Evolutionary conservation across 2,329 filamentous ascomycete species (phyloP), one percentile per base, ranked within the genome.

Genomic region (Rugonectria rugulosa): DNA sequence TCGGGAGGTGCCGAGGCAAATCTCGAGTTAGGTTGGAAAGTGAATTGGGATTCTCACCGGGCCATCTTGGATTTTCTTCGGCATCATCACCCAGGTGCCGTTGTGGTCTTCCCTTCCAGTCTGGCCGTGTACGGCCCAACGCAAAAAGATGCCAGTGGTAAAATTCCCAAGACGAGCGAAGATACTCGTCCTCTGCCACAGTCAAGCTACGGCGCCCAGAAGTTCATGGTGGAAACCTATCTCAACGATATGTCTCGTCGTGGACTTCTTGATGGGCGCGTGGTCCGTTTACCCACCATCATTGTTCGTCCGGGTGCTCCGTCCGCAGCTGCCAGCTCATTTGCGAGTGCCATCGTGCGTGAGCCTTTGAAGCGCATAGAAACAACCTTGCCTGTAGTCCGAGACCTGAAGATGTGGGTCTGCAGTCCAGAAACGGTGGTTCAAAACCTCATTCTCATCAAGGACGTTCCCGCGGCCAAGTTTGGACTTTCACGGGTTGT

Each of bases 131-230:
- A 84, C 64, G 84, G 84, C 1, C 42, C 50, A 6, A 17, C 59
- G 4, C 27, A 40, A 3, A 34, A 24, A 10, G 27, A 43, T 6
- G 24, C 20, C 19, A 27, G n/a, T 44, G 38, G 50, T 6, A 15
- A 52, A 12, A 29, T 15, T 20, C 38, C 42, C 2, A 23, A 41
- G 6, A 55, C 44, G 2, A 48, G 41, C 34, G 53, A 61, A 37
- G 49, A 32, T 23, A 62, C 53, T 67, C 74, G 55, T 62, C 77
- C 32, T 72, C 80, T 51, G 75, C 79, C 34, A 73, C 82, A 57
- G 86, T 83, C 68, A 76, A 85, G 50, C 79, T 88, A 88, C 63
- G 85, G 85, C 4, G 80, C 81, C 0, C 79, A 86, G 63, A 88
- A 88, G 68, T 74, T 87, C 56, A 84, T 88, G 69, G 80, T 84